Conservation (phyloP, 352 stramenopile genomes). For the Phytophthora rubi region DNA sequence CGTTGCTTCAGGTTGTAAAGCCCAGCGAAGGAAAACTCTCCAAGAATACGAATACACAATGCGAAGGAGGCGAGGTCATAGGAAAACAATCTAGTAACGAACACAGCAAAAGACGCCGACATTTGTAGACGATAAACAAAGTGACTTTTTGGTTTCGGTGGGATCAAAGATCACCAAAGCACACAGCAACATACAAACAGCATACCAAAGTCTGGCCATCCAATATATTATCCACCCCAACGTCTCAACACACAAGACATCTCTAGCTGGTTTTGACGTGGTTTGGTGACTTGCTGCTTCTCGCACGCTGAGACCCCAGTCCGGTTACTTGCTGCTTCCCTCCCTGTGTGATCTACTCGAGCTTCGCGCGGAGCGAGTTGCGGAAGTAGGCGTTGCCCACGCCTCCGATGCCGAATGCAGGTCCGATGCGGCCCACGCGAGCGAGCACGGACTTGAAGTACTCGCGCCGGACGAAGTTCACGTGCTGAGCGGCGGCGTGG, state of each 20-base stretch:
- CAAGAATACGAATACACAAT: not conserved
- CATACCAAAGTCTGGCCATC: slow-evolving; percentile 29
- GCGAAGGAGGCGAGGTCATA: not conserved
- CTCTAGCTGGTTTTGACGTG: slow-evolving; percentile 20
- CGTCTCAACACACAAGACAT: slow-evolving; percentile 1
- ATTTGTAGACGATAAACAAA: slow-evolving; percentile 10
- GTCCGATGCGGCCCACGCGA: slow-evolving; percentile 87
- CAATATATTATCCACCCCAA: slow-evolving; percentile 37
- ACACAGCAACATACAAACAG: slow-evolving; percentile 20
- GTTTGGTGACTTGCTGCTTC: slow-evolving; percentile 19
- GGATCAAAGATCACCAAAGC: not conserved
- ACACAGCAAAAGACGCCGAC: not conserved
- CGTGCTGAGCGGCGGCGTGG: slow-evolving; percentile 37
- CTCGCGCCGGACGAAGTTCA: slow-evolving; percentile 75
- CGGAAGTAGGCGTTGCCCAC: slow-evolving; percentile 86
- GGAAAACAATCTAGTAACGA: not conserved
- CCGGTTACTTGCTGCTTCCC: slow-evolving; percentile 15
- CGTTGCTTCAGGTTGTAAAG: not conserved
- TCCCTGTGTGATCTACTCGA: slow-evolving; percentile 37
- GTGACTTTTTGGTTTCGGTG: not conserved
- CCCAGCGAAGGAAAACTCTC: not conserved
- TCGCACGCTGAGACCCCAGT: slow-evolving; percentile 12
- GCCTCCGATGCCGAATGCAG: slow-evolving; percentile 90
- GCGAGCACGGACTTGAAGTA: slow-evolving; percentile 88
- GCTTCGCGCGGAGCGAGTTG: slow-evolving; percentile 46